Evolutionary conservation across 441 rosid species (phyloP), one percentile per base, ranked within the genome.

Genomic region (Manihot esculenta): DNA sequence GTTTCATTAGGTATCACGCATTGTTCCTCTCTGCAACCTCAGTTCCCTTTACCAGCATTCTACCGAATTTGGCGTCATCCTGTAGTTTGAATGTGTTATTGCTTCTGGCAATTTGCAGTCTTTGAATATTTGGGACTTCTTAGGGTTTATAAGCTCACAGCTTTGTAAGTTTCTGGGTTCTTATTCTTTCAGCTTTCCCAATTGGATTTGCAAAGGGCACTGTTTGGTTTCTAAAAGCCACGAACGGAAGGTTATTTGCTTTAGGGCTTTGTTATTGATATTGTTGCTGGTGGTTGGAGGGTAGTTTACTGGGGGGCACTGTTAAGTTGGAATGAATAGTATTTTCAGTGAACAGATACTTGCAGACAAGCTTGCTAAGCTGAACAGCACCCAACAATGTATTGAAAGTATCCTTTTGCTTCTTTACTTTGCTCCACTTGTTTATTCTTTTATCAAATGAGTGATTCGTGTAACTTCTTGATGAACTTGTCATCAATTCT

Each of bases 351-450:
- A 94, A 78, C 87, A 89, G 87, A 89, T 92, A 79, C 89, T 92
- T 60, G 90, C 89, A 66, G 99, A 94, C 76, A 92, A 92, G 91
- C 99, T 94, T 66, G 86, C 97, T 47, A 90, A 94, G 93, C 97
- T 92, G 85, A 91, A 92, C 77, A 84, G 97, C 91, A 90, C 96
- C 56, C 98, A 94, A 70, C 98, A 92, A 76, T 87, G 97, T 41
- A 94, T 94, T 77, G 99, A 94, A 85, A 90, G 98, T 88, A 92
- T 80, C 87, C 89, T 80, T 66, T 62, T 65, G 15, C 24, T 27
- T 33, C 51, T 44, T 5, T 62, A 3, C 48, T 66, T 33, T 6
- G 41, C 41, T 35, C 5, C 24, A 5, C 11, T 53, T 38, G 4
- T n/a, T 73, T 27, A n/a, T n/a, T n/a, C 58, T 33, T 70, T 30